These are phyloP conservation scores for Ceratobasidium sp. DNA, from an alignment of 1,284 basidiomycete species.

Conservation along the genomic window DNA sequence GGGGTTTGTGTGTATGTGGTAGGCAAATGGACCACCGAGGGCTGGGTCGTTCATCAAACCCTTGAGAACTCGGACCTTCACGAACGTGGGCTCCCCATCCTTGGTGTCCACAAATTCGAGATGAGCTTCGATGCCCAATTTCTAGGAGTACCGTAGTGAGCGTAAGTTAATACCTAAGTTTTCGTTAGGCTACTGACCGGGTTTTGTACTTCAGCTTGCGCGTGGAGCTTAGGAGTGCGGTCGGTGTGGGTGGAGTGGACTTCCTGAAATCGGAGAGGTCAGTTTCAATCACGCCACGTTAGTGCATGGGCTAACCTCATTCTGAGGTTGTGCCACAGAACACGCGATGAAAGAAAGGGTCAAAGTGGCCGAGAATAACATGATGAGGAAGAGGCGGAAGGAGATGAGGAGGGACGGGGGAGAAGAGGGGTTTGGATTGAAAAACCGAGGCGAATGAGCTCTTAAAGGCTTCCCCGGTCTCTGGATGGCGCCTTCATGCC, in stretches of 20 bases:
- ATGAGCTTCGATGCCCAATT: constrained; percentile 18
- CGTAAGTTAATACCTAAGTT: background rate
- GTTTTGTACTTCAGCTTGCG: constrained; percentile 3
- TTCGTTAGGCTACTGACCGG: background rate
- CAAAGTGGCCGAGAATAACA: constrained; percentile 28
- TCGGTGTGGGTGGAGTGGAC: no score
- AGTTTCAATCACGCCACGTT: no score
- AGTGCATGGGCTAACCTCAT: background rate
- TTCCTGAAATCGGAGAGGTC: no score
- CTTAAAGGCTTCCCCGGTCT: no score
- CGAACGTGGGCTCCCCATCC: constrained; percentile 34
- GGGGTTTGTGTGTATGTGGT: constrained; percentile 46
- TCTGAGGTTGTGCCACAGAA: constrained; percentile 6
- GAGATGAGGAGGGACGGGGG: no score
- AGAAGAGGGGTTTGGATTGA: no score
- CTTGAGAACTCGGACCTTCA: constrained; percentile 23
- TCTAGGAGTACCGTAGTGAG: background rate
- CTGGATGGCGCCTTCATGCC: no score
- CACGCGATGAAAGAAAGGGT: constrained; percentile 18
- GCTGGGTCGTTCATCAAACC: constrained; percentile 31
- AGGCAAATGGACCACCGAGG: constrained; percentile 27
- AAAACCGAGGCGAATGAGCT: no score
- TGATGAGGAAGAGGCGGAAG: background rate
- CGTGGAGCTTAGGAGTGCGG: background rate
- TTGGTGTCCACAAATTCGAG: constrained; percentile 39